These are phyloP conservation scores for Andrographis paniculata DNA, from an alignment of 305 asterid species.

Conservation along the genomic window DNA sequence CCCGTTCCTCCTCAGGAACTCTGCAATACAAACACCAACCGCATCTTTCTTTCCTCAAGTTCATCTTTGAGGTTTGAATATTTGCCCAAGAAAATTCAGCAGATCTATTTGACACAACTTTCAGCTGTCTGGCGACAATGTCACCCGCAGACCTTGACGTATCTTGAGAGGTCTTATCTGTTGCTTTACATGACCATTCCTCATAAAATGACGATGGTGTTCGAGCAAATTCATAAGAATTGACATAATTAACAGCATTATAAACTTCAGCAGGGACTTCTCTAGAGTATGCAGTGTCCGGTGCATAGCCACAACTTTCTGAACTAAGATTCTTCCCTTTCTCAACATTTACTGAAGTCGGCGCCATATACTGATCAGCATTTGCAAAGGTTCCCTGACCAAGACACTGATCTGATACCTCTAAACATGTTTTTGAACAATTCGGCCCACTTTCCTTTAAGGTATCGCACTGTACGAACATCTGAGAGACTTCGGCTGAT, in stretches of 20 bases:
- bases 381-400: slow-evolving; percentile 27
- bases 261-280: slow-evolving; percentile 25
- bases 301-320: slow-evolving; percentile 20
- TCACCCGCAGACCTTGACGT: slow-evolving; percentile 48
- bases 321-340: slow-evolving; percentile 22
- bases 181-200: slow-evolving; percentile 44
- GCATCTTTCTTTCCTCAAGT: slow-evolving; percentile 62
- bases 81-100: slow-evolving; percentile 65
- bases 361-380: slow-evolving; percentile 19
- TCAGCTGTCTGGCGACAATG: slow-evolving; percentile 53
- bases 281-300: slow-evolving; percentile 14
- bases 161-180: slow-evolving; percentile 36
- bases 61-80: slow-evolving; percentile 25
- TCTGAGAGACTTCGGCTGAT: slow-evolving; percentile 60
- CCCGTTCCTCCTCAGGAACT: slow-evolving; percentile 50
- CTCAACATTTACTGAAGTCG: slow-evolving; percentile 19
- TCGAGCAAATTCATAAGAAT: slow-evolving; percentile 64
- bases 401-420: slow-evolving; percentile 30
- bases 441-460: slow-evolving; percentile 22
- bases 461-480: slow-evolving; percentile 29
- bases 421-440: slow-evolving; percentile 26
- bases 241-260: slow-evolving; percentile 36
- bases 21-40: slow-evolving; percentile 91
- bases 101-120: slow-evolving; percentile 48
- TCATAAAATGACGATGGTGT: slow-evolving; percentile 45